Evolutionary conservation across 495 filamentous ascomycete species (phyloP), one percentile per base, ranked within the genome.

Genomic region (Choiromyces venosus): DNA sequence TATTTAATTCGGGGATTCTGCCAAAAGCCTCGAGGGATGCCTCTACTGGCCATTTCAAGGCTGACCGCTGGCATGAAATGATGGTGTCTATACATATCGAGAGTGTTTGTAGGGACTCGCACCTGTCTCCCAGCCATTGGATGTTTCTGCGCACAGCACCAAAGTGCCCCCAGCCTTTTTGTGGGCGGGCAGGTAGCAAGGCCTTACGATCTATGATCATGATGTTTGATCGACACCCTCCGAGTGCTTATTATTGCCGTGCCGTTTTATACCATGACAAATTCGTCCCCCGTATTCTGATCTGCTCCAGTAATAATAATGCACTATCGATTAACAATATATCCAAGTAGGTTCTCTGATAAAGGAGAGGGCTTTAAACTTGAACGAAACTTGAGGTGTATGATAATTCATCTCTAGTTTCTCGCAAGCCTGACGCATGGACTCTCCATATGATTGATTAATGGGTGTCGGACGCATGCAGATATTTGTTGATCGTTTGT

Each of bases 121-220:
- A 61, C 52, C 52, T 61, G 52, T 61, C 52, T 61, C 52, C 25
- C 25, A 12, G 25, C 52, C 52, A 61, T 61, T 61, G 52, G 52
- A 29, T 61, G 10, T 29, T 61, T 61, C n/a, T 61, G n/a, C n/a
- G 16, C 52, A 29, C 16, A 61, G 46, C 46, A 52, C n/a, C 46
- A 52, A 52, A n/a, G 52, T 61, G 52, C 52, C 14, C 14, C 52
- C 52, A 25, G 52, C 52, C 29, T 25, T 10, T 9, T 29, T 29
- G 10, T 61, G 52, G 52, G 25, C 52, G n/a, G 52, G n/a, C 52
- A 61, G 52, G 52, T 61, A 29, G 52, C 52, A 61, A 61, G 16
- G 52, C 52, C 52, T 61, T 29, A 61, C 52, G 52, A 29, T 61
- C 52, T 61, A 61, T 61, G 52, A 61, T 61, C 52, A 61, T 29